Conservation (phyloP, 75 land plant species). For the Ceratopteris richardii region DNA sequence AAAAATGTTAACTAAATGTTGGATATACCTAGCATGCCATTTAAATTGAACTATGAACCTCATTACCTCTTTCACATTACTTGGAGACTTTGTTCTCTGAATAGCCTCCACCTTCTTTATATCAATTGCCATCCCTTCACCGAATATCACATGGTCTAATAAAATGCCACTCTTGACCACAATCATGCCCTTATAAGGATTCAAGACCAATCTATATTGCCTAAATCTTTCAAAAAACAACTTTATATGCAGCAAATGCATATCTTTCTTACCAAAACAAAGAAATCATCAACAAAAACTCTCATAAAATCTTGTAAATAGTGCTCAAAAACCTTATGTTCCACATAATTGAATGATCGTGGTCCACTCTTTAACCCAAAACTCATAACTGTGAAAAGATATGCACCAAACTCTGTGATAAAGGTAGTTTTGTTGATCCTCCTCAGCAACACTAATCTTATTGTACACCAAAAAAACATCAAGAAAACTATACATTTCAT, state of each 20-base stretch:
- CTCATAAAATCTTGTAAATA: slow-evolving; percentile 1
- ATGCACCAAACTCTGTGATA: slow-evolving; percentile 3
- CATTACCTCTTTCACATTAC: not conserved
- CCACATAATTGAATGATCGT: not conserved
- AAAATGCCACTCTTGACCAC: not conserved
- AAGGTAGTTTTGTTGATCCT: not conserved
- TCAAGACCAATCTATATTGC: not conserved
- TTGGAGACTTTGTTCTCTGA: not conserved
- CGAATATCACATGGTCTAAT: not conserved
- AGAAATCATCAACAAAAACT: not conserved
- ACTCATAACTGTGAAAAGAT: not conserved
- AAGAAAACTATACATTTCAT: slow-evolving; percentile 7
- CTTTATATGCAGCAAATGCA: not conserved
- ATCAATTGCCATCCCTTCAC: not conserved
- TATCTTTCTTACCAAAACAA: not conserved
- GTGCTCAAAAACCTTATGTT: not conserved
- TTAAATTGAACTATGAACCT: not conserved
- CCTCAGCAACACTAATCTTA: not conserved
- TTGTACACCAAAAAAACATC: slow-evolving; percentile 13
- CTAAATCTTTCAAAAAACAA: not conserved
- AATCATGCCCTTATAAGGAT: not conserved
- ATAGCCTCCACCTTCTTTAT: not conserved
- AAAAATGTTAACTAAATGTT: not conserved
- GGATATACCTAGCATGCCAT: not conserved
- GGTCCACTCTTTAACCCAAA: slow-evolving; percentile 7